Evolutionary conservation across 2,329 filamentous ascomycete species (phyloP).

Genomic region (Tolypocladium endophyticum): DNA sequence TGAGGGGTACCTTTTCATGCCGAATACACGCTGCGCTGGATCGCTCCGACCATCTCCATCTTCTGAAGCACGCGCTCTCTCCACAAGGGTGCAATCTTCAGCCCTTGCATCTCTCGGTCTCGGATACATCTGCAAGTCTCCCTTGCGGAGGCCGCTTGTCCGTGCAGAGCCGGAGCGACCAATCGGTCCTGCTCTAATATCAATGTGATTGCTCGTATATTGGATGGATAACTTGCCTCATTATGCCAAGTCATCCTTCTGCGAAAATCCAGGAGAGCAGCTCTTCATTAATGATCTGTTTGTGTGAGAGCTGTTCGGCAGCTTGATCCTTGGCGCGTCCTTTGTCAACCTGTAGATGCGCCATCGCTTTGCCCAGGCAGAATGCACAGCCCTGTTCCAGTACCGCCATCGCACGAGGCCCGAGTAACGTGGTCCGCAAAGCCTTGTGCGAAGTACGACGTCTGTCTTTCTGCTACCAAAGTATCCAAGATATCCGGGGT

Average conservation of each 20-base stretch:
- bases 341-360: background rate
- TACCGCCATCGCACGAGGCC: background rate
- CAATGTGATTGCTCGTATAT: too few species aligned
- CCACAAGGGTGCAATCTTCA: background rate
- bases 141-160: background rate
- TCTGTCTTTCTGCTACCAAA: too few species aligned
- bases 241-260: too few species aligned
- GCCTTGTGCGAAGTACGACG: background rate
- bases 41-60: too few species aligned
- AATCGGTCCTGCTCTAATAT: background rate
- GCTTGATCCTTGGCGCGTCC: background rate
- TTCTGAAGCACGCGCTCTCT: background rate
- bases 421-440: background rate
- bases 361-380: background rate
- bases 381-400: background rate
- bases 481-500: background rate
- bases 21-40: too few species aligned
- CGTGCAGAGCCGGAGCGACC: background rate
- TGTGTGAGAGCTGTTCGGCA: background rate
- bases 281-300: background rate
- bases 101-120: background rate
- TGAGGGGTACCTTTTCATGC: too few species aligned
- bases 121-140: background rate
- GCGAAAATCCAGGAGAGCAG: background rate
- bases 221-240: too few species aligned